These are phyloP conservation scores for Termitomyces sp. DNA, from an alignment of 768 basidiomycete species.

Conservation along the genomic window DNA sequence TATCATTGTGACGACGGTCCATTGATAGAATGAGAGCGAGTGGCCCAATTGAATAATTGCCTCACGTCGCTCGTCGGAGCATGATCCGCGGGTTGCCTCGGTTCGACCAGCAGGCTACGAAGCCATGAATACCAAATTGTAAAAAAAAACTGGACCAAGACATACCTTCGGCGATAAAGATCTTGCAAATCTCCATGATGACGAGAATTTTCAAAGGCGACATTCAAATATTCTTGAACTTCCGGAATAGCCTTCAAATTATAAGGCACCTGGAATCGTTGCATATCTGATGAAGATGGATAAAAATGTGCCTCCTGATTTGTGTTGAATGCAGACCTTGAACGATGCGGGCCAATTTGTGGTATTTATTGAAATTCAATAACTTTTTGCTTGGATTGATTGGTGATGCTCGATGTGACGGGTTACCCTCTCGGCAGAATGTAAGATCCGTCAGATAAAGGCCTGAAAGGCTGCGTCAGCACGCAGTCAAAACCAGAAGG, in stretches of 20 bases:
- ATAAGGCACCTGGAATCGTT: conserved; percentile 87
- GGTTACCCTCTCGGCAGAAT: conserved; percentile 95
- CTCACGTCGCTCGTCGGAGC: conserved; percentile 68
- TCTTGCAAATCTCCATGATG: conserved; percentile 83
- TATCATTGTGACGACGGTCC: conserved; percentile 26
- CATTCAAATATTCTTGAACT: conserved; percentile 76
- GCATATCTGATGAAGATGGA: conserved; percentile 63
- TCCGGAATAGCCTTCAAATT: conserved; percentile 87
- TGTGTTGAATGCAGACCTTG: conserved; percentile 49
- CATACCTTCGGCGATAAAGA: conserved; percentile 81
- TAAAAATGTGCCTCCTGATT: neutral
- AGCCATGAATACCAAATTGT: conserved; percentile 10
- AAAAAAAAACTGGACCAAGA: conserved; percentile 39
- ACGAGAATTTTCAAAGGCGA: conserved; percentile 72
- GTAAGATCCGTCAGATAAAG: conserved; percentile 90
- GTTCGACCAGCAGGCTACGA: conserved; percentile 75
- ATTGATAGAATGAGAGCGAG: conserved; percentile 49
- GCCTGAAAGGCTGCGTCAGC: conserved; percentile 39
- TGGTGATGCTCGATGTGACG: conserved; percentile 79
- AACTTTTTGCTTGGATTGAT: conserved; percentile 72
- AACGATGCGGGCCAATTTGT: conserved; percentile 83
- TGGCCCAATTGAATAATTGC: conserved; percentile 79
- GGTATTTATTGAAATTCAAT: conserved; percentile 96
- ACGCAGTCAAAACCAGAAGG: conserved; percentile 10
- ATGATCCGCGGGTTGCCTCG: conserved; percentile 73